A percentile compares a stretch with the other conserved stretches of the same genome.
These are phyloP conservation scores for Hemileccinum rubropunctum DNA, from an alignment of 768 basidiomycete genomes.

Conservation along the genomic window DNA sequence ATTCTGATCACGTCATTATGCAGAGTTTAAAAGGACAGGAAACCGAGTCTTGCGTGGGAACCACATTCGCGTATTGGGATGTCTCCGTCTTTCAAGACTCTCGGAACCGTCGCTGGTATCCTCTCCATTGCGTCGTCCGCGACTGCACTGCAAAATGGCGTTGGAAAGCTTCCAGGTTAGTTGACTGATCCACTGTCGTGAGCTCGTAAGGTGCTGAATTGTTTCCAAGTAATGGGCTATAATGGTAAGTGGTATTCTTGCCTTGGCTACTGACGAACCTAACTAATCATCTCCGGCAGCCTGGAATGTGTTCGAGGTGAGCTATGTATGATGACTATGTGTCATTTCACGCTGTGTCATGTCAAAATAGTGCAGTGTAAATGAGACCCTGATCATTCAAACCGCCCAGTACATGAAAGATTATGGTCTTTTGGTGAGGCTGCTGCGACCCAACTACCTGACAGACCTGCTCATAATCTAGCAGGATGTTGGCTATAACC, in stretches of 20 bases:
- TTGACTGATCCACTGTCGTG: background rate
- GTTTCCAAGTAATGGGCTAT: slow-evolving; percentile 29
- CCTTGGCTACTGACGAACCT: background rate
- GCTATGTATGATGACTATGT: slow-evolving; percentile 8
- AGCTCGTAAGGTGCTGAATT: slow-evolving; percentile 4
- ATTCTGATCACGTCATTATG: slow-evolving; percentile 1
- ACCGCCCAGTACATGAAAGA: slow-evolving; percentile 51
- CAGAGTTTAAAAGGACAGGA: slow-evolving; percentile 10
- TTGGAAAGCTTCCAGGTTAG: slow-evolving; percentile 32
- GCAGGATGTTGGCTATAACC: slow-evolving; percentile 55
- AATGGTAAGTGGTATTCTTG: slow-evolving; percentile 20
- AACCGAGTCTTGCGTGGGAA: background rate
- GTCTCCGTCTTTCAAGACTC: slow-evolving; percentile 6
- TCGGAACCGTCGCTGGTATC: slow-evolving; percentile 8
- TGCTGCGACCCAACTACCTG: background rate
- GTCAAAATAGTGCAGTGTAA: slow-evolving; percentile 49
- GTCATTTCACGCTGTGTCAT: background rate
- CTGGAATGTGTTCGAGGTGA: slow-evolving; percentile 64
- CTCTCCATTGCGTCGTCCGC: slow-evolving; percentile 11
- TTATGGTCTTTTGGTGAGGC: slow-evolving; percentile 46
- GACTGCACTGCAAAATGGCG: slow-evolving; percentile 27
- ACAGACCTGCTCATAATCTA: slow-evolving; percentile 1
- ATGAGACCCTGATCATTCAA: slow-evolving; percentile 48
- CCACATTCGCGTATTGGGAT: slow-evolving; percentile 3
- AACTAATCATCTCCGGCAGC: slow-evolving; percentile 35